Base-by-base conservation (phyloP, 306 rosid species). In the Prosopis cineraria region DNA sequence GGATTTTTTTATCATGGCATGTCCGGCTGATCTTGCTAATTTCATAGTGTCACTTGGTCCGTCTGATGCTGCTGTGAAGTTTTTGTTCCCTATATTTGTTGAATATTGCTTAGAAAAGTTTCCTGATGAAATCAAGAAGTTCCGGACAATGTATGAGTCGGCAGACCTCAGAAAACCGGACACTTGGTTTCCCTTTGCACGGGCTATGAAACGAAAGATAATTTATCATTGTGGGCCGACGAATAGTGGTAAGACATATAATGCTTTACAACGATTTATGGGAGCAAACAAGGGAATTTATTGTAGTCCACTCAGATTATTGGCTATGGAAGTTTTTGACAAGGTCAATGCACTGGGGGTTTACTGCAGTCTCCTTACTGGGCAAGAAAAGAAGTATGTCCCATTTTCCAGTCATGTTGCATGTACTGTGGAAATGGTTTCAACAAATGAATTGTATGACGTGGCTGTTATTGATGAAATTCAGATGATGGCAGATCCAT, bases 301-400 rank as follows among this genome's bases (percentile, higher is more conserved):
- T 86, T 92, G 96, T 47, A 86, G 98, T 80, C 97, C 97, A 22
- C 96, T 94, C 12, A 86, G 97, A 76, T 83, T 94, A 78, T 83
- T 86, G 85, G 98, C 98, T 34, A 92, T 94, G 98, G 98, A 94
- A 82, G 97, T 94, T 75, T 94, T 94, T 79, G 98, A 94, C 78
- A 94, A 92, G 87, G 95, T 94, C 78, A 94, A 94, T 85, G 88
- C 91, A 0, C 81, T 52, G 52, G 97, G 97, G 20, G 89, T 94
- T 65, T 94, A 94, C 83, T 94, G 98, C 68, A 92, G 92, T 68
- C 84, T 94, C 67, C 80, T 79, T 30, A 92, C 96, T 0, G 97
- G 95, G 41, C 98, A 94, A 74, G 98, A 94, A 72, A 94, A 92
- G 88, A 94, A 94, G 76, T 68, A 5, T 77, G 86, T 94, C 69